Base-by-base conservation (phyloP, 2,329 filamentous ascomycete species). In the Catunica adiposa region DNA sequence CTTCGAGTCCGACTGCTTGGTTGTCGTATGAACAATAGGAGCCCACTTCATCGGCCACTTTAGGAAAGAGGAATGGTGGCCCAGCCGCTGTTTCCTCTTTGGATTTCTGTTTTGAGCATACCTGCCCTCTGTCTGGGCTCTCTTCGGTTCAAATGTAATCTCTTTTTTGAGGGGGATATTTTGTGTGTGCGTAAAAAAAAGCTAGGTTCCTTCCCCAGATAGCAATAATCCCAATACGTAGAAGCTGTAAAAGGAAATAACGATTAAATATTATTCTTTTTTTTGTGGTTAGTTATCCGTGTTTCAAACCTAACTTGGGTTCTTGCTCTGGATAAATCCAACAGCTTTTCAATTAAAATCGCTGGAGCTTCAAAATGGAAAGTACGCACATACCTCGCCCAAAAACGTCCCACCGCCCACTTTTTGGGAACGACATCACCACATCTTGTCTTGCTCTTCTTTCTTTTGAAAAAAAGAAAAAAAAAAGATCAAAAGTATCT, bases 401-500 rank as follows among this genome's bases (percentile, higher is more conserved):
- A 48, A 48, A 48, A 48, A 48, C 17, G 44, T 48, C 44, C 44
- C 44, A 3, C 44, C 44, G 17, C 44, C 44, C 44, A 48, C 44
- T 48, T 48, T 48, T 26, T 34, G 29, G 29, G 17, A 25, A 44
- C 40, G 22, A 23, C 15, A 48, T 48, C 44, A 48, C 26, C 20
- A 22, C 11, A 9, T 8, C 23, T 25, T 25, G 20, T 7, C n/a
- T 44, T 44, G 11, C 20, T 44, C 40, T 22, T 17, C 40, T 20
- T 15, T 17, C 20, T 22, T 44, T n/a, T n/a, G n/a, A n/a, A n/a
- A n/a, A n/a, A n/a, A n/a, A n/a, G n/a, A n/a, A 34, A 34, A 5
- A 5, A 5, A 34, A 34, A 11, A 34, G 29, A 34, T 34, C 11
- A 11, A 34, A 48, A 23, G 44, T 44, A 48, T 48, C 44, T 48